Evolutionary conservation across 768 basidiomycete species (phyloP), one percentile per base, ranked within the genome.

Genomic region (Leccinum boreale): DNA sequence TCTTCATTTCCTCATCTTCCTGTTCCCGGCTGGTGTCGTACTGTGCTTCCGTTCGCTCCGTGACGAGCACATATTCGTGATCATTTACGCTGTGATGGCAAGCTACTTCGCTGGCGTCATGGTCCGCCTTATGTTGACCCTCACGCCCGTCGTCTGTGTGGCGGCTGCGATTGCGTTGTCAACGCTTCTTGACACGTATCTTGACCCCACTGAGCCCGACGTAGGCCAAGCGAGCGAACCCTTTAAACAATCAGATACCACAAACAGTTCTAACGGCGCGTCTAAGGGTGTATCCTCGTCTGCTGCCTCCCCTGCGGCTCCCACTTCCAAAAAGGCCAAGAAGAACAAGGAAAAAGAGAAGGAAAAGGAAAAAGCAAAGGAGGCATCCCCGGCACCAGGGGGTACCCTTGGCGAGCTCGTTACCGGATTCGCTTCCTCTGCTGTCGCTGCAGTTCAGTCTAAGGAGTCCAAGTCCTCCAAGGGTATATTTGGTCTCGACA

Each of bases 81-180:
- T 99, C 77, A 94, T 98, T 74, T 99, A 98, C 73, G 87, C 97
- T 23, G 85, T 92, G 62, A 85, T 98, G 68, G 93, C 90, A 50
- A 94, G 92, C 72, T 99, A 99, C 81, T 99, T 99, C 68, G 96
- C 97, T 5, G 97, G 97, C 45, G 96, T 99, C 70, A 99, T 99
- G 97, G 97, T 99, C 62, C 94, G 97, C 57, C 81, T 98, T 59
- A 98, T 99, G 93, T 81, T 99, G 55, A 90, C 97, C 24, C 85
- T 99, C 56, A 98, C 96, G 0, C 97, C 97, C 1, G 90, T 96
- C 57, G 97, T 98, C 47, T 99, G 97, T 69, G 91, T 98, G 57
- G 72, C 93, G 17, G 87, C 93, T 17, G 97, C 97, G 6, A 86
- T 98, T 29, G 94, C 94, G 1, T 77, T 97, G 58, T 95, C 94